Percentiles rank a stretch among this genome's conserved stretches.
These are phyloP conservation scores for Sphagnum magellanicum DNA, from an alignment of 228 moss, liverwort and hornwort genomes.

Conservation along the genomic window DNA sequence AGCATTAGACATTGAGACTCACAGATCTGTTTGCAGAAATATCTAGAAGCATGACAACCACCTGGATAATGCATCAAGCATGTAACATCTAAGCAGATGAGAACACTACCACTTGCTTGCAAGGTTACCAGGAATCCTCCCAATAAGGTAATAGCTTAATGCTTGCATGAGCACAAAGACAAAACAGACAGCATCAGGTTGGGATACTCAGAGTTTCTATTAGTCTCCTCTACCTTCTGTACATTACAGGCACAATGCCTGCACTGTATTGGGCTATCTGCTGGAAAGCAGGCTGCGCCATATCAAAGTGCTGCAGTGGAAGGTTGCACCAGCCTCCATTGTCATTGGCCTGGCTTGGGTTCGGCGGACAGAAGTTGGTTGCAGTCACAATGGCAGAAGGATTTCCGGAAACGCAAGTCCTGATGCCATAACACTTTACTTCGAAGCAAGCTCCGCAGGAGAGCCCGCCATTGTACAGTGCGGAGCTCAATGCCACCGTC, in stretches of 20 bases:
- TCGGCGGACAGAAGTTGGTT: conserved; percentile 21
- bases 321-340: conserved; percentile 23
- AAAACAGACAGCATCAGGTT: background rate
- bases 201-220: background rate
- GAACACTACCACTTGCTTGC: background rate
- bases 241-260: conserved; percentile 64
- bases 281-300: conserved; percentile 14
- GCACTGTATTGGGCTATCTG: conserved; percentile 30
- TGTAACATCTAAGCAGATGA: background rate
- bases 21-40: background rate
- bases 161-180: background rate
- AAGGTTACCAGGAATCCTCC: background rate
- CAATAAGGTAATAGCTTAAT: background rate
- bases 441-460: conserved; percentile 12
- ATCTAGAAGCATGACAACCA: background rate
- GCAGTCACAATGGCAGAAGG: conserved; percentile 12
- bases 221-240: conserved; percentile 32
- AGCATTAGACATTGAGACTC: background rate
- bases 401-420: background rate
- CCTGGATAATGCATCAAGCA: background rate
- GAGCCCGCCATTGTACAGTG: conserved; percentile 6
- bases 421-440: conserved; percentile 6
- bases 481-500: conserved; percentile 3
- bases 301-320: conserved; percentile 15
- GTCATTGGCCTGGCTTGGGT: conserved; percentile 2